Evolutionary conservation across 73 alveolate genomes (phyloP), one percentile per base, ranked within the genome.

Genomic region (Blepharisma stoltei): DNA sequence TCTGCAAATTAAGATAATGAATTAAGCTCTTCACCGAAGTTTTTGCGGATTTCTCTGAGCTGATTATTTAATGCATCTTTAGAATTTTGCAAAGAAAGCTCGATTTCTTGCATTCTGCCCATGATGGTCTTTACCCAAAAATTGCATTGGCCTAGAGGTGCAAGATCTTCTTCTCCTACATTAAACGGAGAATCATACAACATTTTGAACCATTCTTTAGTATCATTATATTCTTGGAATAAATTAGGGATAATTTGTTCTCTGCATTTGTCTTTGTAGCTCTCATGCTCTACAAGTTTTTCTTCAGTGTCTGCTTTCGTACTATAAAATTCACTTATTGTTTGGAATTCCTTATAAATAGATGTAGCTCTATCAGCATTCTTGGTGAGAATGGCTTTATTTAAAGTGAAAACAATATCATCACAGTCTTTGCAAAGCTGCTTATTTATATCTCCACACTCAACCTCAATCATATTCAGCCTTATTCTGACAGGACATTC

Each of bases 391-490:
- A 86, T 91, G 11, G 83, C 81, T 44, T 83, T 85, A 44, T 66
- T 81, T 3, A 90, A 85, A 49, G 81, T 81, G 27, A 81, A 68
- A 14, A 90, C 81, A 5, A 93, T 80, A 11, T 90, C 95, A n/a
- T 84, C 90, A 45, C 95, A 90, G 9, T 86, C 92, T 7, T 46
- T 66, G 65, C 90, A 81, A 14, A 87, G 88, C 20, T 67, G 66
- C 52, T 82, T 87, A 76, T 93, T 93, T 8, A 93, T 88, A 60
- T 90, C 97, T 18, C 83, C 69, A 41, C 98, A 93, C 47, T 93
- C 95, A 45, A 93, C 88, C 55, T 89, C 78, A 82, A 90, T 82
- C 98, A 93, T 93, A 78, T 90, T 90, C 81, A 88, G 81, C 38
- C 98, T 54, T 50, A 93, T 93, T 55, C 83, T 89, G 55, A 84